Base-by-base conservation (phyloP, 1,284 basidiomycete species). In the Boletus holoroseus region DNA sequence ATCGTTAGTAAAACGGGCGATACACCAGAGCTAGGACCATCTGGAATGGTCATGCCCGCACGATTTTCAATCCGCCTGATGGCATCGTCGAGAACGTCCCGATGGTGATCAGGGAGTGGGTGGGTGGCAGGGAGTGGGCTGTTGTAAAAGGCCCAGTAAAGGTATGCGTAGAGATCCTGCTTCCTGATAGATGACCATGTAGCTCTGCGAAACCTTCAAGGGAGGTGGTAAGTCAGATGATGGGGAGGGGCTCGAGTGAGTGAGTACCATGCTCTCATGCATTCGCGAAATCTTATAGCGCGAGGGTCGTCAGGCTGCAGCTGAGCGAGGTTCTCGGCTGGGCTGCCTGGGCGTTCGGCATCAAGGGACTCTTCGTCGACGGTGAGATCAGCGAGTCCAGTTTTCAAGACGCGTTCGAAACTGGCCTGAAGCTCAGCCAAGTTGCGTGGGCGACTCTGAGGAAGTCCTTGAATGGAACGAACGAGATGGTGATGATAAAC, bases 121-220 rank as follows among this genome's bases (percentile, higher is more conserved):
- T 80, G 73, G 9, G 70, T 59, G 9, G 75, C 63, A 16, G 81
- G 79, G 38, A 88, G 73, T 20, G 79, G 72, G 3, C 77, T 71
- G 57, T 85, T 85, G 69, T 85, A 94, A 58, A 88, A 83, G 12
- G 81, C 78, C 92, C 92, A 95, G 51, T 90, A 84, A 24, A 95
- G 71, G 89, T 91, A 95, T 50, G 79, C 73, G 38, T 76, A 75
- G 50, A 92, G 73, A 62, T 92, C 82, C 36, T 81, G 73, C 16
- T 73, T 73, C 40, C 74, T 79, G 49, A 95, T 78, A 9, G 77
- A 73, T 0, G 85, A 84, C 88, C 88, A 93, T 2, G 83, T 79
- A 9, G 75, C 78, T 59, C 83, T 81, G 57, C 78, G 70, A 68
- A 94, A 91, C 91, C 89, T 68, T 55, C 46, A 52, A 40, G 43